These are phyloP conservation scores for Meripilus lineatus DNA, from an alignment of 1,284 basidiomycete genomes.

Conservation along the genomic window DNA sequence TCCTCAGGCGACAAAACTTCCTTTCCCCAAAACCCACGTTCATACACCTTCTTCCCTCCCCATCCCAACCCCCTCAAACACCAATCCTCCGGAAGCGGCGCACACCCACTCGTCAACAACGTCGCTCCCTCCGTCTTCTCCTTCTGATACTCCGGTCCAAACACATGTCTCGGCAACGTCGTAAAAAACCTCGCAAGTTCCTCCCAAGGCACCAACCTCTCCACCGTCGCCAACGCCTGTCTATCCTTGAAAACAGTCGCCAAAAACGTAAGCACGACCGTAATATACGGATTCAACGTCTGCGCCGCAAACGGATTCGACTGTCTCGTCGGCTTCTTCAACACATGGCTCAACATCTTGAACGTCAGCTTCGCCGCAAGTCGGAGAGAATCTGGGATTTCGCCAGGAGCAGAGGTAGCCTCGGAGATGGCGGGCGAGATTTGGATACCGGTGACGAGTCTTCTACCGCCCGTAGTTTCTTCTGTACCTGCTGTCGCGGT, in stretches of 20 bases:
- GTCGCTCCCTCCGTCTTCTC: conserved; percentile 18
- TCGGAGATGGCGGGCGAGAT: conserved; percentile 13
- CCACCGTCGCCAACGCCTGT: conserved; percentile 55
- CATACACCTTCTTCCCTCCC: conserved; percentile 85
- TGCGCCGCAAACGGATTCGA: conserved; percentile 50
- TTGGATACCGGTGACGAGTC: neutral
- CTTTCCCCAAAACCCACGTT: conserved; percentile 85
- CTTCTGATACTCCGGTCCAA: conserved; percentile 29
- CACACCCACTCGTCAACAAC: conserved; percentile 54
- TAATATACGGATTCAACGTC: conserved; percentile 83
- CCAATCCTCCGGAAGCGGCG: conserved; percentile 92
- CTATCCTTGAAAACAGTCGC: conserved; percentile 69
- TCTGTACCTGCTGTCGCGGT: conserved; percentile 1
- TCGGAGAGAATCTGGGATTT: conserved; percentile 61
- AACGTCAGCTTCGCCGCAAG: conserved; percentile 80
- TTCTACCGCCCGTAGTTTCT: neutral
- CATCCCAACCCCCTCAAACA: conserved; percentile 93
- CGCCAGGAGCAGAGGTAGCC: conserved; percentile 20
- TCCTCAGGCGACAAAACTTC: conserved; percentile 70
- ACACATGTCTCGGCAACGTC: conserved; percentile 50
- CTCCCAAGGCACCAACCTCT: conserved; percentile 83
- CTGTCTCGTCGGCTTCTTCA: conserved; percentile 62
- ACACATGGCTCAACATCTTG: conserved; percentile 67
- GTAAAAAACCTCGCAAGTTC: conserved; percentile 66
- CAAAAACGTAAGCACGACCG: conserved; percentile 85